Evolutionary conservation across 257 asterid genomes (phyloP).

Genomic region (Coffea canephora): DNA sequence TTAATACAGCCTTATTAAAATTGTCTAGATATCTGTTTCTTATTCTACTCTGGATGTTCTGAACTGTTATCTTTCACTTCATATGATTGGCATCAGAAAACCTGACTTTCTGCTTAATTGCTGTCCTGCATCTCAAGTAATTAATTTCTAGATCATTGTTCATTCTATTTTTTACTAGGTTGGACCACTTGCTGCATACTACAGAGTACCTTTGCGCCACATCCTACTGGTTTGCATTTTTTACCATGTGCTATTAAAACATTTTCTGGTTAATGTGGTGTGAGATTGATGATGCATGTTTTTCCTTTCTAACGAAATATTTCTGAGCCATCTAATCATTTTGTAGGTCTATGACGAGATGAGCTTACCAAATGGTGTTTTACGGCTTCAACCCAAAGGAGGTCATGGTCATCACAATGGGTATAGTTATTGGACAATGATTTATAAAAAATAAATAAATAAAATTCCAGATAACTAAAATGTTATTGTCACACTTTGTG

Average conservation of each 20-base stretch:
- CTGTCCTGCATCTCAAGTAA: background rate
- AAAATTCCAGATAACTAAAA: background rate
- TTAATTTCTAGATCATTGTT: slow-evolving; percentile 3
- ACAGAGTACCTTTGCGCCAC: slow-evolving; percentile 95
- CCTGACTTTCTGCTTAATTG: background rate
- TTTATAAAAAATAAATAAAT: background rate
- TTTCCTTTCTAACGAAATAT: slow-evolving; percentile 7
- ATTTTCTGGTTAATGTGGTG: background rate
- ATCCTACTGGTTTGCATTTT: slow-evolving; percentile 64
- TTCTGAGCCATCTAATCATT: background rate
- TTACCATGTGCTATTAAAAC: background rate
- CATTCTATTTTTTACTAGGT: slow-evolving; percentile 41
- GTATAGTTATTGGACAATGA: slow-evolving; percentile 39
- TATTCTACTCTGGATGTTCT: background rate
- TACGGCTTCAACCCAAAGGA: slow-evolving; percentile 94
- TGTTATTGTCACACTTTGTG: background rate
- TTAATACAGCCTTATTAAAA: no score
- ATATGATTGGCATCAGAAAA: background rate
- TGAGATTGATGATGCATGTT: background rate
- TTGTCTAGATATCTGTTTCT: background rate
- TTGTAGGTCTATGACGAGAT: slow-evolving; percentile 86
- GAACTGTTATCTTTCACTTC: background rate
- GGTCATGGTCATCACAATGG: slow-evolving; percentile 98
- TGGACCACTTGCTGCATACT: slow-evolving; percentile 96
- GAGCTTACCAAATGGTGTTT: slow-evolving; percentile 92